Evolutionary conservation across 1,284 basidiomycete genomes (phyloP).

Genomic region (Thecaphora thlaspeos): DNA sequence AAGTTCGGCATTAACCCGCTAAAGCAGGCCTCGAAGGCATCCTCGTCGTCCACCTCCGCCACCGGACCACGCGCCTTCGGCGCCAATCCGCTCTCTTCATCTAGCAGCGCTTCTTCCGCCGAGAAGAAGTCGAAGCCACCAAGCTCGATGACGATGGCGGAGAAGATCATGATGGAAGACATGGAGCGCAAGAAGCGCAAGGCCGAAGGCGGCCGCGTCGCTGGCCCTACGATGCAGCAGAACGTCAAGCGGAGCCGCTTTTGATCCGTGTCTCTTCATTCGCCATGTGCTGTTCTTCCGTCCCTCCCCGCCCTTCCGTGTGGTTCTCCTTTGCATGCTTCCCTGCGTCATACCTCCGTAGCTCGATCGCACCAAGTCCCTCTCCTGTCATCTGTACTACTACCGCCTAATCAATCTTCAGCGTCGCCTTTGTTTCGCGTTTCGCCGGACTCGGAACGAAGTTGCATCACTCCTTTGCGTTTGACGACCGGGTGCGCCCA

Average conservation of each 20-base stretch:
- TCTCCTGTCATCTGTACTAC: too few relatives aligned
- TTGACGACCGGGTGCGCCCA: too few relatives aligned
- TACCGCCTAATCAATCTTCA: too few relatives aligned
- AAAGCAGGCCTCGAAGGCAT: conserved; percentile 27
- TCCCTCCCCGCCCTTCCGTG: too few relatives aligned
- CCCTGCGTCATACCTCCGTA: too few relatives aligned
- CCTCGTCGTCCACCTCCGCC: background rate
- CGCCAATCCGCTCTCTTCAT: conserved; percentile 10
- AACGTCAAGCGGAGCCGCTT: conserved; percentile 45
- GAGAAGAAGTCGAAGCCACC: conserved; percentile 20
- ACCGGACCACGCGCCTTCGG: background rate
- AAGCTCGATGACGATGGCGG: conserved; percentile 42
- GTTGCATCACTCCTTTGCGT: too few relatives aligned
- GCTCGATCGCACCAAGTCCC: too few relatives aligned
- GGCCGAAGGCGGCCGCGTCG: conserved; percentile 8
- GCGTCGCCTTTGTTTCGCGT: too few relatives aligned
- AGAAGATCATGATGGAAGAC: conserved; percentile 53
- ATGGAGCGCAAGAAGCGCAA: conserved; percentile 32
- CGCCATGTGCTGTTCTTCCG: too few relatives aligned
- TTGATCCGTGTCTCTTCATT: conserved; percentile 6
- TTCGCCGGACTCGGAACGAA: too few relatives aligned
- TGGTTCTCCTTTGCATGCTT: too few relatives aligned
- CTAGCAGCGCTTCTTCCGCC: background rate
- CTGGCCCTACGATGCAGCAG: conserved; percentile 38
- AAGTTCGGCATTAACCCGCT: conserved; percentile 35